Percentiles rank a stretch among this genome's conserved stretches.
These are phyloP conservation scores for Myrica gale DNA, from an alignment of 306 rosid genomes.

Conservation along the genomic window DNA sequence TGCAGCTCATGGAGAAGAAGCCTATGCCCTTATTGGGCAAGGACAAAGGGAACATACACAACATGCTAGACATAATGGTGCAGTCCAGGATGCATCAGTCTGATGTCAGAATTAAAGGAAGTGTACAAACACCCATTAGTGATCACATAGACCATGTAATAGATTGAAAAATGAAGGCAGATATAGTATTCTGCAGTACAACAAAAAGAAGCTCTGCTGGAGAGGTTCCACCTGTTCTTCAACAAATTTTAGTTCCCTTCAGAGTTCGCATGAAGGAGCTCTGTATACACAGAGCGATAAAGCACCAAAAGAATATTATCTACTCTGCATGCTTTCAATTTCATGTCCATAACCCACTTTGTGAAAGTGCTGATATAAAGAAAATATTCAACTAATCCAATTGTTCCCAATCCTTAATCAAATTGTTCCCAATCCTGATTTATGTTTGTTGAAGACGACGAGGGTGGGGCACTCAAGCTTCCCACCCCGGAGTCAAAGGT, in stretches of 20 bases:
- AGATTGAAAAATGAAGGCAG: no score
- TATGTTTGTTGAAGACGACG: slow-evolving; percentile 35
- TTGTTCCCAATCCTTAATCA: slow-evolving; percentile 19
- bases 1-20: slow-evolving; percentile 27
- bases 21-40: slow-evolving; percentile 23
- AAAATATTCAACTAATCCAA: background rate
- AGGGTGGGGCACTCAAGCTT: slow-evolving; percentile 39
- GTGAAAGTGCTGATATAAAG: background rate
- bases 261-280: background rate
- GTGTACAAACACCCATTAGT: background rate
- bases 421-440: slow-evolving; percentile 43
- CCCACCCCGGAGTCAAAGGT: slow-evolving; percentile 46
- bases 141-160: background rate
- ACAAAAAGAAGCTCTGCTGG: background rate
- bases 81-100: background rate
- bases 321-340: background rate
- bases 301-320: slow-evolving; percentile 8
- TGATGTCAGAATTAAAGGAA: background rate
- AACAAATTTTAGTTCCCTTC: slow-evolving; percentile 7
- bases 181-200: background rate
- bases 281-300: slow-evolving; percentile 7
- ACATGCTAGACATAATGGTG: background rate
- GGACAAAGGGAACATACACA: slow-evolving; percentile 14
- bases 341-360: background rate
- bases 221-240: slow-evolving; percentile 6